Evolutionary conservation across 2,329 filamentous ascomycete genomes (phyloP), one percentile per base, ranked within the genome.

Genomic region (Pseudocercospora fuligena): DNA sequence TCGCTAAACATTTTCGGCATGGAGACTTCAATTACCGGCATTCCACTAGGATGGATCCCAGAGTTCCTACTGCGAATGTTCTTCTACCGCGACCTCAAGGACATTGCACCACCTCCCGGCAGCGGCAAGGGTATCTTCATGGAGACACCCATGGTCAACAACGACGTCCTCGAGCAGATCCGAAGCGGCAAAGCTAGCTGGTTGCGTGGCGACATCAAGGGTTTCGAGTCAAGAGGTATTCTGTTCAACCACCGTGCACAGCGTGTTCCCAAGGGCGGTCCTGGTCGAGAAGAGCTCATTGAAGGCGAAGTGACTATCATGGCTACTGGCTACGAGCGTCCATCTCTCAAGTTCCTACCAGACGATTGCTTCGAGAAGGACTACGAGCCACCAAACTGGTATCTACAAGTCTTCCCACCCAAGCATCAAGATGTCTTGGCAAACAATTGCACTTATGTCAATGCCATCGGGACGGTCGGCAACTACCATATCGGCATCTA

Each of bases 401-500:
- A 95, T 72, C 85, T 96, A 0, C 92, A 96, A 78, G 91, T 91
- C 0, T 96, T 96, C 79, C 92, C 93, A 4, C 91, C 92, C 0
- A 78, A 82, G 3, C 90, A 94, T 70, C 87, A 90, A 0, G 89
- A 88, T 36, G 85, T 96, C 57, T 93, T 90, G 69, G 90, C 89
- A 69, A 94, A 92, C 80, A 96, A 97, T 79, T 90, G 90, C 82
- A 95, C 92, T 0, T 96, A 94, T 71, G 83, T 93, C 64, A 88
- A 90, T 62, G 92, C 89, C 3, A 94, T 95, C 65, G 92, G 92
- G 0, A 91, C 90, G 0, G 91, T 95, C 1, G 91, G 92, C 0
- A 94, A 95, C 78, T 94, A 91, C 85, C 92, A 96, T 74, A 94
- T 96, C 54, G 93, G 92, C 4, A 94, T 96, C 73, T 96, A 95